Percentiles rank a stretch among this genome's conserved stretches.
These are phyloP conservation scores for Plantago major DNA, from an alignment of 257 asterid species.

Conservation along the genomic window DNA sequence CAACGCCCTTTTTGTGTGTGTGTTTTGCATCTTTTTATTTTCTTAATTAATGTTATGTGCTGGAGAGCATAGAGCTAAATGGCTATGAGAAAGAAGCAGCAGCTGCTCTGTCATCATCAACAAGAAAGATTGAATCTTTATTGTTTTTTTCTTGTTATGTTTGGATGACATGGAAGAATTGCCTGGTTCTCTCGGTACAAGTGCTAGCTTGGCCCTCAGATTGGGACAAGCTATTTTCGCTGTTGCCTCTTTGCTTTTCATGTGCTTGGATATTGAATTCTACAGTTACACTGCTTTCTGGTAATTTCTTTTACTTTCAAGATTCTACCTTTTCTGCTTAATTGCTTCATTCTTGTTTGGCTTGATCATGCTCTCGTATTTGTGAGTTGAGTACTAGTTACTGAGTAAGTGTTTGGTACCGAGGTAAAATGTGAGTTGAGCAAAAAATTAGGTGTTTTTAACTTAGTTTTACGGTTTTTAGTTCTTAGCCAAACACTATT, in stretches of 20 bases:
- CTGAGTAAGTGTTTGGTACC: too few relatives aligned
- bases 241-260: constrained; percentile 87
- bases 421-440: too few relatives aligned
- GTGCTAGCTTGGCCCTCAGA: constrained; percentile 89
- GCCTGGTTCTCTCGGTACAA: constrained; percentile 89
- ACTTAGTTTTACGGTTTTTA: neutral
- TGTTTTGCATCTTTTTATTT: neutral
- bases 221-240: constrained; percentile 81
- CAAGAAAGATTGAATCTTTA: neutral
- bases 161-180: constrained; percentile 68
- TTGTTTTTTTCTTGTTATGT: constrained; percentile 3
- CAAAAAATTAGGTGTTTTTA: neutral
- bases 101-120: neutral
- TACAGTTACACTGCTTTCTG: constrained; percentile 95
- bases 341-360: neutral
- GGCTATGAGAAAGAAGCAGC: constrained; percentile 28
- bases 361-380: too few relatives aligned
- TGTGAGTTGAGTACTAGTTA: too few relatives aligned
- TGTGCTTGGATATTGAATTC: constrained; percentile 88
- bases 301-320: constrained; percentile 33
- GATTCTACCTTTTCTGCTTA: neutral
- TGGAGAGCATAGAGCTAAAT: constrained; percentile 24
- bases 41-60: constrained; percentile 30
- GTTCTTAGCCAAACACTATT: too few relatives aligned
- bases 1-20: neutral